Conservation (phyloP, 2,329 filamentous ascomycete species). For the Curvularia eragrostidis region DNA sequence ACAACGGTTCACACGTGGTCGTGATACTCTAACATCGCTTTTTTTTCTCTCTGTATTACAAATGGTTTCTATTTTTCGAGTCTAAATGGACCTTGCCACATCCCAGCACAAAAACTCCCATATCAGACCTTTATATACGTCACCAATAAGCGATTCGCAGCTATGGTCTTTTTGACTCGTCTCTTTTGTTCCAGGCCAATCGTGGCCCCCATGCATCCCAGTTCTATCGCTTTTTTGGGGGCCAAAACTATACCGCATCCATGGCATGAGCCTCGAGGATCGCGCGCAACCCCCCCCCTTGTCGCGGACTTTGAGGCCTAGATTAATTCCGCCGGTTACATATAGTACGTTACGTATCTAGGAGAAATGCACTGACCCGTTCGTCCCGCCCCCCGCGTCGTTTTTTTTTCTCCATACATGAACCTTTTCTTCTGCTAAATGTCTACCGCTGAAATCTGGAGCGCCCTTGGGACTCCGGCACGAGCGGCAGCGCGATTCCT, state of each 20-base stretch:
- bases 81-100: too few species aligned
- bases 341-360: too few species aligned
- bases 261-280: background rate
- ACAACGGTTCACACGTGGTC: background rate
- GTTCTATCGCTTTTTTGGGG: background rate
- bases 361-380: too few species aligned
- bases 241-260: constrained; percentile 7
- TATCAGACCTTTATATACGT: too few species aligned
- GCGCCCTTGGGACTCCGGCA: constrained; percentile 14
- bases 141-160: background rate
- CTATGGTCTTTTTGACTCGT: too few species aligned
- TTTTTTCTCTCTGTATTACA: background rate
- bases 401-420: background rate
- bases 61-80: background rate
- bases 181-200: background rate
- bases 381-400: background rate
- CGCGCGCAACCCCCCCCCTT: background rate
- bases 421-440: background rate
- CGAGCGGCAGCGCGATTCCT: constrained; percentile 10
- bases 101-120: too few species aligned
- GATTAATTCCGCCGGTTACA: background rate
- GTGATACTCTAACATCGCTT: constrained; percentile 8
- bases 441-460: constrained; percentile 15
- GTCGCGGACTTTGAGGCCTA: background rate
- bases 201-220: background rate